A percentile compares a stretch with the other conserved stretches of the same genome.
These are phyloP conservation scores for Leishmania tropica DNA, from an alignment of 208 protist species.

Conservation along the genomic window DNA sequence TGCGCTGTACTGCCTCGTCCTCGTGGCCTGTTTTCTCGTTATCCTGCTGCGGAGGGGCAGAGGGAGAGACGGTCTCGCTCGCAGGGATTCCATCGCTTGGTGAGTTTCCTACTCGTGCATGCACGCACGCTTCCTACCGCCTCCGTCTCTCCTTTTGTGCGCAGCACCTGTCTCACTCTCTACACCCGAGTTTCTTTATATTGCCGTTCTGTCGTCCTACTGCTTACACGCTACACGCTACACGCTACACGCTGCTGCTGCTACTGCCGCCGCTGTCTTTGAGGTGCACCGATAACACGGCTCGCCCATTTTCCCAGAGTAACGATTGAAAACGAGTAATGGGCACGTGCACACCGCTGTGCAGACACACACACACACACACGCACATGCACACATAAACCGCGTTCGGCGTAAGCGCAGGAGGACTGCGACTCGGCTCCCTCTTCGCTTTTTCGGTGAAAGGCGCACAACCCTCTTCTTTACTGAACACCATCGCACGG, in stretches of 20 bases:
- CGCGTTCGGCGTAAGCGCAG: background rate
- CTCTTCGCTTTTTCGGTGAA: background rate
- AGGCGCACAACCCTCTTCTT: background rate
- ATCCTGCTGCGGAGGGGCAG: slow-evolving; percentile 8
- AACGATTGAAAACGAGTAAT: background rate
- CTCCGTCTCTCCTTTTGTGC: background rate
- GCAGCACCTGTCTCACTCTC: too few species aligned
- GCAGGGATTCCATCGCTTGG: background rate
- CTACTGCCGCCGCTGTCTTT: background rate
- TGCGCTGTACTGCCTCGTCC: background rate
- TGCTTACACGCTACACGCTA: background rate
- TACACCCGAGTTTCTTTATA: background rate
- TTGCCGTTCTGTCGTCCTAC: background rate
- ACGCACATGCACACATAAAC: background rate
- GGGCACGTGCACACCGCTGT: background rate
- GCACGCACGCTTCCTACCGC: background rate
- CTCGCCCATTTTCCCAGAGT: background rate
- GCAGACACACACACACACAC: too few species aligned
- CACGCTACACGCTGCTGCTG: background rate
- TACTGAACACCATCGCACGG: background rate
- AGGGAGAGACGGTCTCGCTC: background rate
- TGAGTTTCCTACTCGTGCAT: background rate
- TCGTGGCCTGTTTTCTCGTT: background rate
- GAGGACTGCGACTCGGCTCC: background rate
- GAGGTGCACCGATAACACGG: background rate